Base-by-base conservation (phyloP, 345 rosid genomes). In the Erodium maritimum region DNA sequence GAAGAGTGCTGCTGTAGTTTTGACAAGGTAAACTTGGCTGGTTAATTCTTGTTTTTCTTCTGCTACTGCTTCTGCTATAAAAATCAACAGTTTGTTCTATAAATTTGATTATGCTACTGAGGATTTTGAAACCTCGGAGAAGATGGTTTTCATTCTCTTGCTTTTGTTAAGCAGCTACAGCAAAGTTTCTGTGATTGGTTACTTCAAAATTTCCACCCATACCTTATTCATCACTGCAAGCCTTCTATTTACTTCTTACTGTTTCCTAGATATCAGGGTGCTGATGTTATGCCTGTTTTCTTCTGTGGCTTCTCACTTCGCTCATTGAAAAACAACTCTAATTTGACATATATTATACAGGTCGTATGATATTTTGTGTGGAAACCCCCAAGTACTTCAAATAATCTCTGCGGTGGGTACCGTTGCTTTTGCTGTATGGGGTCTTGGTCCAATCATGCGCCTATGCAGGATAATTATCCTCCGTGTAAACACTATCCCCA, bases 351-450 rank as follows among this genome's bases (percentile, higher is more conserved):
- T 29, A 42, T 42, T 16, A 42, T 42, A 14, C 83, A 88, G 96
- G 76, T 80, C 82, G 29, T 77, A 54, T 57, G 67, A 58, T 57
- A 70, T 61, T 45, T 60, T 88, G 64, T 82, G 81, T 64, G 58
- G 67, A 52, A 78, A 69, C 68, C 90, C 93, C 50, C 56, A 75
- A 58, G 64, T 83, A 21, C 56, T 77, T 69, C 80, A 82, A 70
- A 68, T 82, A 79, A 68, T 71, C 64, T 81, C 90, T 55, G 88
- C 85, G 57, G 51, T 75, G 62, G 73, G 78, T 59, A 53, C 85
- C 67, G 70, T 82, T 65, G 33, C 69, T 69, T 85, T 88, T 77
- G 62, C 96, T 52, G 19, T 82, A 61, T 88, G 94, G 90, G 87
- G 88, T 58, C 67, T 85, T 60, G 83, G 62, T 45, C 96, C 94